These are phyloP conservation scores for Nannochloris sp. DNA, from an alignment of 139 green algal species.

Conservation along the genomic window DNA sequence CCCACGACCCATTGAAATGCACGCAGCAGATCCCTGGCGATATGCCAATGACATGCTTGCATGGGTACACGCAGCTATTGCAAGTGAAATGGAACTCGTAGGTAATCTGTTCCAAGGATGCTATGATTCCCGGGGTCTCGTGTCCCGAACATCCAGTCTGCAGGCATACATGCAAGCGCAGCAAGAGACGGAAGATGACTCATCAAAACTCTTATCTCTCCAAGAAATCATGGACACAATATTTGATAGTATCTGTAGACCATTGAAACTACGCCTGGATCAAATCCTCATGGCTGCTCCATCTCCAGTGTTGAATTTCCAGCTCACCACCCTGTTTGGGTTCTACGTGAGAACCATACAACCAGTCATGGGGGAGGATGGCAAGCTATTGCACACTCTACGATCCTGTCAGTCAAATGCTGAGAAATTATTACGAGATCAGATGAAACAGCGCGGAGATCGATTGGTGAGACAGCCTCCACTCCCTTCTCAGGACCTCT, in stretches of 20 bases:
- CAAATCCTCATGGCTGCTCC: constrained; percentile 72
- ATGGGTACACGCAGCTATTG: constrained; percentile 88
- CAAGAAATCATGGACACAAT: constrained; percentile 75
- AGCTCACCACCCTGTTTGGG: constrained; percentile 64
- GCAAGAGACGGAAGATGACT: neutral
- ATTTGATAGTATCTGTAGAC: constrained; percentile 88
- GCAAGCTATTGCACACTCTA: constrained; percentile 36
- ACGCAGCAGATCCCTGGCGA: constrained; percentile 82
- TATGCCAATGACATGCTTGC: constrained; percentile 93
- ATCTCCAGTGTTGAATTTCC: constrained; percentile 66
- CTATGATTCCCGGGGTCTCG: constrained; percentile 13
- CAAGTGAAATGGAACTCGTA: constrained; percentile 83
- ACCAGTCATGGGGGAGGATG: constrained; percentile 25
- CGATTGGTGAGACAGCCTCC: constrained; percentile 58
- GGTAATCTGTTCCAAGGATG: constrained; percentile 68
- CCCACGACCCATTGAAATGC: constrained; percentile 90
- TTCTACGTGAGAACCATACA: constrained; percentile 67
- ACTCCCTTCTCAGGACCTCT: constrained; percentile 50
- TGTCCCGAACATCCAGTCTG: neutral
- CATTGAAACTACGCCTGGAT: constrained; percentile 74
- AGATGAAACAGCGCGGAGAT: constrained; percentile 52
- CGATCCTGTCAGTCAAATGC: constrained; percentile 29
- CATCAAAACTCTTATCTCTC: constrained; percentile 23
- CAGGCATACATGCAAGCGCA: neutral
- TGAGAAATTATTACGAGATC: constrained; percentile 54